Base-by-base conservation (phyloP, 2,329 filamentous ascomycete genomes). In the Hortaea sp. region DNA sequence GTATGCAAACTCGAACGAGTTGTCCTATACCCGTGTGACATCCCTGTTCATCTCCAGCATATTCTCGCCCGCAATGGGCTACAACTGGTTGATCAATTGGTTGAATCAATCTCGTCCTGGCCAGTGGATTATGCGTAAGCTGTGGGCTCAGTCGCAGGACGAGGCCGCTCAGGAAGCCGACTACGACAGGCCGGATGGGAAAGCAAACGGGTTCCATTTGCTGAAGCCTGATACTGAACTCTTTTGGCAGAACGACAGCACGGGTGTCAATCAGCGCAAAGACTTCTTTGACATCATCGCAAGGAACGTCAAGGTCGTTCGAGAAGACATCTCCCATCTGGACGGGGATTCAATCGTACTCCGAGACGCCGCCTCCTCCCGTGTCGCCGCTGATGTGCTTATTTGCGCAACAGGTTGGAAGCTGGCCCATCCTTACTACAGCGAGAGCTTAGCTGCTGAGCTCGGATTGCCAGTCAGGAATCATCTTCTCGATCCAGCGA, bases 381-480 rank as follows among this genome's bases (percentile, higher is more conserved):
- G n/a, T 35, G 32, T 35, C 32, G 32, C 7, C n/a, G 32, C 32
- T 9, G 52, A 54, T 38, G 43, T 46, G 28, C 29, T 53, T n/a
- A 11, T 54, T 7, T 52, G 44, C 39, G 50, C 35, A 27, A 54
- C 52, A 6, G 52, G 52, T 28, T 53, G 48, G 47, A 46, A 46
- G 27, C 29, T 48, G 27, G 42, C 34, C 5, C 41, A 49, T 37
- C 37, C 45, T 11, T 47, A 44, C 29, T 35, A 35, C 32, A 35
- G 32, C n/a, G 32, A 35, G 32, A n/a, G n/a, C 9, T 9, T 37
- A 41, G 39, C 31, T 7, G 41, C 40, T 6, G 39, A 30, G 5
- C 42, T 52, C 13, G 47, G 49, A 7, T 35, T 52, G 29, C 38
- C 48, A 6, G 30, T 47, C 32, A 35, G 32, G 32, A 35, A 35